Percentiles rank a stretch among this genome's conserved stretches.
These are phyloP conservation scores for Malassezia arunalokei DNA, from an alignment of 1,284 basidiomycete species.

Conservation along the genomic window DNA sequence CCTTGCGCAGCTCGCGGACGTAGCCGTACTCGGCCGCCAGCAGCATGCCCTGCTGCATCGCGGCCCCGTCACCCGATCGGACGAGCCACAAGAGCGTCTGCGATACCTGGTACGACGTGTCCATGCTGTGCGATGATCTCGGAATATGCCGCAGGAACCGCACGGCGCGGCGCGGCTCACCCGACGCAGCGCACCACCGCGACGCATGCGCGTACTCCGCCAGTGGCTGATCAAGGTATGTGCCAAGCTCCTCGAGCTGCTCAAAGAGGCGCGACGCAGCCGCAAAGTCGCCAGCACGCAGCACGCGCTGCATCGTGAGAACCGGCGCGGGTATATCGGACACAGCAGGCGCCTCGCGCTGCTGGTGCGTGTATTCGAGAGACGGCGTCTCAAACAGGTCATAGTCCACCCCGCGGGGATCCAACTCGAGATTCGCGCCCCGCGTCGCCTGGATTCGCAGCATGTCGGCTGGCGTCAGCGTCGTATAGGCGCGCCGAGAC, in stretches of 20 bases:
- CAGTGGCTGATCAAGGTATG: constrained; percentile 3
- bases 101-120: neutral
- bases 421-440: constrained; percentile 28
- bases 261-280: constrained; percentile 3
- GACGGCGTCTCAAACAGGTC: constrained; percentile 23
- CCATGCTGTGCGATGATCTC: neutral
- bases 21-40: constrained; percentile 3
- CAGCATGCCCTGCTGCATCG: neutral
- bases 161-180: neutral
- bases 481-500: neutral
- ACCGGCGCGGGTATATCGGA: neutral
- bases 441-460: constrained; percentile 2
- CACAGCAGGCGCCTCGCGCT: neutral
- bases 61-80: neutral
- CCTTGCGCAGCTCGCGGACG: neutral
- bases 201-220: constrained; percentile 6
- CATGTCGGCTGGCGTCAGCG: neutral
- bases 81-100: neutral
- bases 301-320: constrained; percentile 7
- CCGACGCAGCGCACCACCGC: constrained; percentile 6
- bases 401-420: constrained; percentile 32
- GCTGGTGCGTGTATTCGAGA: constrained; percentile 4
- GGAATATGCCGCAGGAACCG: neutral
- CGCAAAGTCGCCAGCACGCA: neutral
- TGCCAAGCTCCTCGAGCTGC: constrained; percentile 10